Evolutionary conservation across 139 green algal genomes (phyloP).

Genomic region (Pleodorina starrii): DNA sequence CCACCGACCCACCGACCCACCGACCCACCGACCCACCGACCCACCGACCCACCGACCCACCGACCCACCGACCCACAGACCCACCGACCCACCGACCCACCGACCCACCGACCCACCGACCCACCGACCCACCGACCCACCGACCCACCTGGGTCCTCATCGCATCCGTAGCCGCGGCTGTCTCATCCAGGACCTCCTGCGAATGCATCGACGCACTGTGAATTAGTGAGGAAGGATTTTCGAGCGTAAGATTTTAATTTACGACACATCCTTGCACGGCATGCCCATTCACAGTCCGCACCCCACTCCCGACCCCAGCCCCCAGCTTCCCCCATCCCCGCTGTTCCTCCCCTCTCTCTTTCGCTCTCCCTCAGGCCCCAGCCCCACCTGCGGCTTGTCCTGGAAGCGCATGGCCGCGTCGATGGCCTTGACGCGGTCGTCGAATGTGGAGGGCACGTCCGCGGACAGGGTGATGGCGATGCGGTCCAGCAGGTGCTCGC

Average conservation of each 20-base stretch:
- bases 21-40: too few relatives aligned
- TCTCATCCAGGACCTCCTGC: slow-evolving; percentile 70
- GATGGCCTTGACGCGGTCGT: slow-evolving; percentile 88
- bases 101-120: not conserved
- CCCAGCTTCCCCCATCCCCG: too few relatives aligned
- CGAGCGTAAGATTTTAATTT: too few relatives aligned
- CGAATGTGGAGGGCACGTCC: slow-evolving; percentile 84
- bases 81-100: too few relatives aligned
- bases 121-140: not conserved
- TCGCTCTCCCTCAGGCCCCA: not conserved
- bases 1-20: too few relatives aligned
- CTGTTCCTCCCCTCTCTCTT: not conserved
- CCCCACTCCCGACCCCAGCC: too few relatives aligned
- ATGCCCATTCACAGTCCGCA: too few relatives aligned
- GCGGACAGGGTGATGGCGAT: slow-evolving; percentile 95
- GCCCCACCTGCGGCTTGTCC: slow-evolving; percentile 48
- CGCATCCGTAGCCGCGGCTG: slow-evolving; percentile 89
- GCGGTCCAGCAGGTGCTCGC: slow-evolving; percentile 98
- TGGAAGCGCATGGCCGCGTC: slow-evolving; percentile 83
- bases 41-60: too few relatives aligned
- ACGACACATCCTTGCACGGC: too few relatives aligned
- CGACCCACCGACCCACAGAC: too few relatives aligned
- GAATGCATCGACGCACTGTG: too few relatives aligned
- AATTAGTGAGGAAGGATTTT: too few relatives aligned
- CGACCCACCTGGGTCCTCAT: slow-evolving; percentile 68